Evolutionary conservation across 2,329 filamentous ascomycete genomes (phyloP).

Genomic region (Penicillium capsulatum): DNA sequence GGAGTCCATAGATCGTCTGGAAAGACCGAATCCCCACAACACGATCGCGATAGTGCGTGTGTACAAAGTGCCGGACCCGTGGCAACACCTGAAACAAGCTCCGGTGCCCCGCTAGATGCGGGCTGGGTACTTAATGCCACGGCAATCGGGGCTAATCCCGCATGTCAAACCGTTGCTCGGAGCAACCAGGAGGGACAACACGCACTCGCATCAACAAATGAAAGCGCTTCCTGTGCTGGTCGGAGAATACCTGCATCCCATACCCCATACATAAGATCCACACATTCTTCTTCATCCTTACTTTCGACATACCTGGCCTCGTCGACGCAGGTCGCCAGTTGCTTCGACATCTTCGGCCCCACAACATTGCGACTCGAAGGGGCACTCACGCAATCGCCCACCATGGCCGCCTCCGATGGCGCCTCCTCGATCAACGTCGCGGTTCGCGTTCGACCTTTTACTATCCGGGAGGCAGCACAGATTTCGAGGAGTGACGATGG

Average conservation of each 20-base stretch:
- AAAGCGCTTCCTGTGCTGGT: slow-evolving; percentile 19
- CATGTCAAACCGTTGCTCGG: slow-evolving; percentile 28
- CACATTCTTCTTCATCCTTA: slow-evolving; percentile 24
- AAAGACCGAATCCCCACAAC: too few species aligned
- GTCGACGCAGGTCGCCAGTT: slow-evolving; percentile 17
- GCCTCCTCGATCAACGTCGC: slow-evolving; percentile 50
- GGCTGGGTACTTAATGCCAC: slow-evolving; percentile 9
- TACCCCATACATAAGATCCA: slow-evolving; percentile 30
- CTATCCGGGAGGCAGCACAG: slow-evolving; percentile 91
- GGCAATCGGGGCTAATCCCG: slow-evolving; percentile 7
- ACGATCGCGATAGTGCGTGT: slow-evolving; percentile 9
- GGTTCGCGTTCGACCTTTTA: slow-evolving; percentile 63
- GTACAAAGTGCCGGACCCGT: neutral
- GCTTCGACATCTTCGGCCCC: slow-evolving; percentile 20
- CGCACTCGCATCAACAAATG: slow-evolving; percentile 27
- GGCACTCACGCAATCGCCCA: slow-evolving; percentile 14
- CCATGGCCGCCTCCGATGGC: slow-evolving; percentile 43
- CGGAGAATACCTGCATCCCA: slow-evolving; percentile 27
- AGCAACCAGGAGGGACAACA: slow-evolving; percentile 33
- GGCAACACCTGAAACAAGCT: slow-evolving; percentile 3
- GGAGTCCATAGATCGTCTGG: slow-evolving; percentile 4
- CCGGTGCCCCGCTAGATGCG: neutral
- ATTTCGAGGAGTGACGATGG: slow-evolving; percentile 72
- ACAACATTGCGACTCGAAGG: slow-evolving; percentile 19
- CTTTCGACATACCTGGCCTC: slow-evolving; percentile 19